These are phyloP conservation scores for Atkinsonella texensis DNA, from an alignment of 2,329 filamentous ascomycete genomes.

Conservation along the genomic window DNA sequence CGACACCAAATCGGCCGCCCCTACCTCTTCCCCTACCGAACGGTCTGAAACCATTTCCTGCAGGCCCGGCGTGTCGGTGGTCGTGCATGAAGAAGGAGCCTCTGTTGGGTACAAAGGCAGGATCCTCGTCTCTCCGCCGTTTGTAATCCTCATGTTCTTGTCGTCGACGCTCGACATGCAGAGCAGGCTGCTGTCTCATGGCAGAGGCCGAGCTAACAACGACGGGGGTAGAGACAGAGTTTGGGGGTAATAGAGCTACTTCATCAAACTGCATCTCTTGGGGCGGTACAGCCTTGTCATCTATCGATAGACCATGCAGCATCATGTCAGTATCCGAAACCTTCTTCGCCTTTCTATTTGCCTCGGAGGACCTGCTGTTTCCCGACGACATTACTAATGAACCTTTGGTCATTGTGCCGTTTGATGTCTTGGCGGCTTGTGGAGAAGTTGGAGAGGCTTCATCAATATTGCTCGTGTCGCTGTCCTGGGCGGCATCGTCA, in stretches of 20 bases:
- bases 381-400: slow-evolving; percentile 27
- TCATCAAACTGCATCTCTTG: slow-evolving; percentile 38
- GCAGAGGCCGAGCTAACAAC: slow-evolving; percentile 42
- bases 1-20: slow-evolving; percentile 46
- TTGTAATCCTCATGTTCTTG: slow-evolving; percentile 87
- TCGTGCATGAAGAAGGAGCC: slow-evolving; percentile 98
- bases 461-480: slow-evolving; percentile 52
- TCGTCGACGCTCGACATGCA: slow-evolving; percentile 57
- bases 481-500: slow-evolving; percentile 46
- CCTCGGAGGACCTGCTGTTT: slow-evolving; percentile 22
- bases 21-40: slow-evolving; percentile 56
- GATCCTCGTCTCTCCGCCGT: slow-evolving; percentile 77
- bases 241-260: slow-evolving; percentile 24
- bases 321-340: slow-evolving; percentile 46
- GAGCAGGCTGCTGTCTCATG: slow-evolving; percentile 37
- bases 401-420: slow-evolving; percentile 24
- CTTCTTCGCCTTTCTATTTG: slow-evolving; percentile 20
- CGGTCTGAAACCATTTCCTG: slow-evolving; percentile 65
- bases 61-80: slow-evolving; percentile 66
- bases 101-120: slow-evolving; percentile 85
- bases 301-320: slow-evolving; percentile 40
- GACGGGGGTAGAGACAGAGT: slow-evolving; percentile 34
- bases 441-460: slow-evolving; percentile 40
- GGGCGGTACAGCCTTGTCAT: slow-evolving; percentile 27
- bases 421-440: slow-evolving; percentile 27